Conservation (phyloP, 2,329 filamentous ascomycete species). For the Lachnellula suecica region DNA sequence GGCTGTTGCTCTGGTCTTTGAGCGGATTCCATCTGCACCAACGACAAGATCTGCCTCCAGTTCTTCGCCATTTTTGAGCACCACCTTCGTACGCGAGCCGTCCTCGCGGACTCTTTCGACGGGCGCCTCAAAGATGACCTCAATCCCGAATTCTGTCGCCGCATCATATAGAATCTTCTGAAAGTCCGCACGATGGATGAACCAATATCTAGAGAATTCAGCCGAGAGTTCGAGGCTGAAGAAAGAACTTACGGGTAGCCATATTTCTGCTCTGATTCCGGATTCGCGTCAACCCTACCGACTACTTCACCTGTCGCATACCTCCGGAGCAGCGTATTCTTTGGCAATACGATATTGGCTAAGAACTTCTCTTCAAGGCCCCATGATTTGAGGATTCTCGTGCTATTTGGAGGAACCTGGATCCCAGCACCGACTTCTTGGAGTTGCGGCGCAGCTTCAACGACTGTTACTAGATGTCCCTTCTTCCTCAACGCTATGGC, state of each 20-base stretch:
- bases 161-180: slow-evolving; percentile 12
- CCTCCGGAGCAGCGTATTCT: background rate
- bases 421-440: slow-evolving; percentile 31
- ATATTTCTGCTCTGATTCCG: slow-evolving; percentile 3
- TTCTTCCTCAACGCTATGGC: slow-evolving; percentile 6
- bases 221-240: background rate
- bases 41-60: slow-evolving; percentile 11
- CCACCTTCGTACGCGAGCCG: slow-evolving; percentile 1
- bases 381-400: slow-evolving; percentile 8
- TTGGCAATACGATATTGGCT: slow-evolving; percentile 3
- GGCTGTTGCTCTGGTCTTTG: slow-evolving; percentile 6
- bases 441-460: slow-evolving; percentile 37
- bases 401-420: slow-evolving; percentile 14
- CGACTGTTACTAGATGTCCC: slow-evolving; percentile 36
- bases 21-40: slow-evolving; percentile 15
- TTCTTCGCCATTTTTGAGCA: slow-evolving; percentile 1
- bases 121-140: background rate
- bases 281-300: background rate
- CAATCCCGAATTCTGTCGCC: slow-evolving; percentile 1
- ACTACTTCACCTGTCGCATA: slow-evolving; percentile 5
- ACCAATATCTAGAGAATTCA: slow-evolving; percentile 6
- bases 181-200: slow-evolving; percentile 11
- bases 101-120: slow-evolving; percentile 4
- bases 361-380: slow-evolving; percentile 3
- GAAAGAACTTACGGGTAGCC: slow-evolving; percentile 8